Percentiles rank a stretch among this genome's conserved stretches.
Evolutionary conservation across 331 rosid species (phyloP).

Genomic region (Malus hybrid): DNA sequence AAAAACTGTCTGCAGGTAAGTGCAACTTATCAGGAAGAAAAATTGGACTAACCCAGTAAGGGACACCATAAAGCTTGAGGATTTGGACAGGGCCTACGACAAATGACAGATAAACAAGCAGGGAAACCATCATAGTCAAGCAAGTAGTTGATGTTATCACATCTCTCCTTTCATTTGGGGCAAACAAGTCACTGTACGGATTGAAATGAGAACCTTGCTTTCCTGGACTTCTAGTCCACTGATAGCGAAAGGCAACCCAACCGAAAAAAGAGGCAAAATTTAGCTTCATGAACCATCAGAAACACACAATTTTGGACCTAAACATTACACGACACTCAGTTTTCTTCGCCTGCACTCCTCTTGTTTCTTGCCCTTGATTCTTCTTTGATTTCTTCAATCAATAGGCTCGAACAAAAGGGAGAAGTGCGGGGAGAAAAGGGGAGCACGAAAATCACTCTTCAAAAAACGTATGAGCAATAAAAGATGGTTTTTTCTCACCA

Average conservation of each 20-base stretch:
- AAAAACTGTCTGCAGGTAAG: neutral
- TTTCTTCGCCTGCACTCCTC: neutral
- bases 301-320: neutral
- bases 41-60: slow-evolving; percentile 57
- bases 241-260: slow-evolving; percentile 29
- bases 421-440: neutral
- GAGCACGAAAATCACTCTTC: neutral
- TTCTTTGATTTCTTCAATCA: neutral
- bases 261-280: neutral
- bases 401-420: neutral
- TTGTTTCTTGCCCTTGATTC: neutral
- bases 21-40: neutral
- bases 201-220: slow-evolving; percentile 89
- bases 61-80: slow-evolving; percentile 5
- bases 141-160: slow-evolving; percentile 62
- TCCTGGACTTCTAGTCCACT: slow-evolving; percentile 96
- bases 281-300: neutral
- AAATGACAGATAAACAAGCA: slow-evolving; percentile 39
- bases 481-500: slow-evolving; percentile 42
- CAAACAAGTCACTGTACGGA: slow-evolving; percentile 66
- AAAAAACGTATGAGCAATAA: neutral
- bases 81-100: slow-evolving; percentile 47
- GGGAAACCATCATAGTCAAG: slow-evolving; percentile 55
- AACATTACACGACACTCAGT: neutral
- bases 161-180: slow-evolving; percentile 52